Evolutionary conservation across 768 basidiomycete species (phyloP), one percentile per base, ranked within the genome.

Genomic region (Podaxis carcinomalis): DNA sequence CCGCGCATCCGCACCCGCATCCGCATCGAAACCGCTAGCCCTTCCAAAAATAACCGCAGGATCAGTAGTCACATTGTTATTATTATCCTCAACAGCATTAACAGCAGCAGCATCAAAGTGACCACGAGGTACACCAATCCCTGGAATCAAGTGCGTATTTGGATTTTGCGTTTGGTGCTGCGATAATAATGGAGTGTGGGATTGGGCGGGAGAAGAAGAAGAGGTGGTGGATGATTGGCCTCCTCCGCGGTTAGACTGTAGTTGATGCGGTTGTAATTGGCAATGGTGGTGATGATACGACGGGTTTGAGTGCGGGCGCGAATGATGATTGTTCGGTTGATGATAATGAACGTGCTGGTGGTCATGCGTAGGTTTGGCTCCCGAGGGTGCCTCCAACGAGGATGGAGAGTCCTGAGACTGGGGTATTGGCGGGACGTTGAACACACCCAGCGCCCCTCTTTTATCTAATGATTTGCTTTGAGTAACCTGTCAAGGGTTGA

Each of bases 21-120:
- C 47, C 36, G 50, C 42, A 44, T 54, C 59, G 21, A 28, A 10
- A 10, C 27, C 9, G 2, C 40, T 44, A 39, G 54, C 13, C 13
- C n/a, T 19, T 4, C 25, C 51, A 53, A 60, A 60, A 60, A 60
- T 60, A 60, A 36, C 19, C 5, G 23, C 32, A 49, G 46, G 35
- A 49, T 25, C 39, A 14, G 35, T 11, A 57, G 23, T 39, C 32
- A 4, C 46, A 16, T 36, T 35, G 16, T 37, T 57, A 50, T 57
- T 57, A 57, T 37, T 57, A 57, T 36, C 28, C n/a, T 11, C 36
- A 23, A n/a, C 50, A 10, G 27, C 37, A 37, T n/a, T 49, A 4
- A 13, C 28, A 40, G 25, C 32, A 40, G 25, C 32, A 13, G 39
- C 23, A 52, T 52, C 36, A 28, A 6, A 5, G 51, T 53, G 40